Evolutionary conservation across 1,284 basidiomycete genomes (phyloP), one percentile per base, ranked within the genome.

Genomic region (Microbotryomycetes sp.): DNA sequence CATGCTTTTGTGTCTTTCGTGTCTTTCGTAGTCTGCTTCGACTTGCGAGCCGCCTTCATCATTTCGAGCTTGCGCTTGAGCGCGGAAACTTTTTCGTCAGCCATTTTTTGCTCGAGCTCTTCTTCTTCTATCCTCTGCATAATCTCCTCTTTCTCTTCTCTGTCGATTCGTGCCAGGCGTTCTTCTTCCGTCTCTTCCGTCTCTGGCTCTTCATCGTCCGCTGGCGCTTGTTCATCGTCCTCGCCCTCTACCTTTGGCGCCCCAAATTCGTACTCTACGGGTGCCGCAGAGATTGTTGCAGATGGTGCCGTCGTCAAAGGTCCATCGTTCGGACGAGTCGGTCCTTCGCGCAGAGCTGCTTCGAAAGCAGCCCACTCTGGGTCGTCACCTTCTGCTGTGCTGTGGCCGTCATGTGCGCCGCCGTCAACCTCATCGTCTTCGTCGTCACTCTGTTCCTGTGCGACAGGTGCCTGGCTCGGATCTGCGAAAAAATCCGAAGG

Each of bases 401-500:
- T 3, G 31, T 45, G 5, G 53, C 48, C 23, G n/a, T 15, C 26
- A 16, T 41, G 27, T n/a, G 26, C 9, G 31, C 21, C 23, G 15
- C 52, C 4, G 31, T 76, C 78, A 3, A 80, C 81, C 21, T 79
- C 80, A 18, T 81, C 81, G 7, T 78, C 79, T 30, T 80, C 81
- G n/a, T 79, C 80, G 18, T 81, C 81, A 6, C 78, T 79, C 29
- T 74, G 27, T 63, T 68, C 1, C 72, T 72, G 15, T 74, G 61
- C 15, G 74, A 70, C 13, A 1, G 48, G 56, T 1, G 78, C 80
- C 45, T 79, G 81, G 18, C 81, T 81, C 11, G 85, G 81, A 69
- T 90, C 85, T 16, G 88, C 88, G 77, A 89, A 90, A 78, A 90
- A 90, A 73, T 86, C 83, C 2, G 77, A 72, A 3, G 87, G 88